Evolutionary conservation across 2,329 filamentous ascomycete species (phyloP), one percentile per base, ranked within the genome.

Genomic region (Xylariaceae sp.): DNA sequence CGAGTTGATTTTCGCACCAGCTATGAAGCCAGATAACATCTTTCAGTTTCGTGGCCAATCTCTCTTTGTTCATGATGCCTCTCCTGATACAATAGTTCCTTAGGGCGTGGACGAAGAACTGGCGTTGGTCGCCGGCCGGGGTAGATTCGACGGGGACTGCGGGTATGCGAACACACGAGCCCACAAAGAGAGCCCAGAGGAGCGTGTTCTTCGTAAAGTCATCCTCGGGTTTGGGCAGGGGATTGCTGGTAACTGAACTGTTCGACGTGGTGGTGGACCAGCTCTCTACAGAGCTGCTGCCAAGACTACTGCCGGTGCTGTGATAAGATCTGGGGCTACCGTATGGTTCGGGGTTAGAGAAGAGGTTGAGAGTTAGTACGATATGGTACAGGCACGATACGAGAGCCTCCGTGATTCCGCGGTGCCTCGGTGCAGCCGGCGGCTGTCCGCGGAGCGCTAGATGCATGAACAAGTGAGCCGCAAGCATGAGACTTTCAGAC

Each of bases 131-230:
- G 7, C 61, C 59, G 12, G 60, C 53, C 12, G 60, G 41, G 11
- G 55, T 49, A 4, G 46, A 53, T n/a, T 61, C 58, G 26, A 54
- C 44, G 3, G 42, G 39, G 6, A 51, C 35, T 7, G 52, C 42
- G 2, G 65, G 64, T 5, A 62, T 35, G n/a, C 66, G 67, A n/a
- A 69, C 62, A 52, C 68, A 70, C 2, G 62, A 63, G 27, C 66
- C 68, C 1, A 67, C 53, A 58, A 67, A 70, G n/a, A 70, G 64
- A 12, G 60, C 57, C 68, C 68, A 70, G 2, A 70, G 61, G 9
- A 70, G 56, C 19, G 65, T 61, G 34, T 68, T 64, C 26, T 63
- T 59, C 19, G 67, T 62, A 5, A 70, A 56, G 3, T 67, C 64
- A 41, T 68, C 61, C 45, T 53, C 53, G 9, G 50, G 48, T 11